A percentile compares a stretch with the other conserved stretches of the same genome.
Conservation (phyloP, 2,329 filamentous ascomycete species). For the Trichoderma sp. region DNA sequence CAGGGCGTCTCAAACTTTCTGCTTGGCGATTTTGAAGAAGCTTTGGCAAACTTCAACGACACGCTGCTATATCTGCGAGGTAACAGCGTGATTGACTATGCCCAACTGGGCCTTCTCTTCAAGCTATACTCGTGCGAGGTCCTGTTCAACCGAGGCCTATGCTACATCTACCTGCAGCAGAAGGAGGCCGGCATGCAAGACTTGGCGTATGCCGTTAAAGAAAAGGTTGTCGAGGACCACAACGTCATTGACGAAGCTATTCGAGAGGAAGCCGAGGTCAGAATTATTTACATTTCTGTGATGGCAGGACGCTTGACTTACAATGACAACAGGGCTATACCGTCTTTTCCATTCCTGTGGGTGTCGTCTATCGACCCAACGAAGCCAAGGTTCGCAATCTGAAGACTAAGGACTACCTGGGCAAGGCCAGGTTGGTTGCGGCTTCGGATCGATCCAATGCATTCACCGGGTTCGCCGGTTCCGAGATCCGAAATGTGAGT, state of each 20-base stretch:
- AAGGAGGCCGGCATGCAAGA: conserved; percentile 88
- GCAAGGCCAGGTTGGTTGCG: conserved; percentile 90
- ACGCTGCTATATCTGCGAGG: conserved; percentile 90
- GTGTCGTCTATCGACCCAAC: conserved; percentile 91
- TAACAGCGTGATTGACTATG: conserved; percentile 97
- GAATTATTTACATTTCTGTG: conserved; percentile 21
- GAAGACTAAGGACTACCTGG: conserved; percentile 96
- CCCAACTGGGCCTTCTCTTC: conserved; percentile 91
- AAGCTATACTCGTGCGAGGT: conserved; percentile 97
- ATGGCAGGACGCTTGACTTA: conserved; percentile 26
- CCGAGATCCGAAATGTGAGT: conserved; percentile 71
- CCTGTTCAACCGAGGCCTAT: conserved; percentile 92
- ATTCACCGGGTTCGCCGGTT: conserved; percentile 77
- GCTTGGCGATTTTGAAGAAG: conserved; percentile 94
- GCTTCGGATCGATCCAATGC: conserved; percentile 77
- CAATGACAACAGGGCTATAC: conserved; percentile 72
- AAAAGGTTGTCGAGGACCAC: conserved; percentile 94
- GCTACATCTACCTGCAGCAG: conserved; percentile 95
- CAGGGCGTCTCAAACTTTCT: conserved; percentile 98
- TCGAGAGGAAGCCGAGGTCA: conserved; percentile 82
- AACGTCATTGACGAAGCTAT: conserved; percentile 98
- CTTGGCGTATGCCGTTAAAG: conserved; percentile 83
- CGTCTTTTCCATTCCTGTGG: conserved; percentile 96
- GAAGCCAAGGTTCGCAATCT: conserved; percentile 98
- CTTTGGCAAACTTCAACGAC: conserved; percentile 97